Conservation (phyloP, 2,329 filamentous ascomycete genomes). For the Berkeleyomyces basicola region DNA sequence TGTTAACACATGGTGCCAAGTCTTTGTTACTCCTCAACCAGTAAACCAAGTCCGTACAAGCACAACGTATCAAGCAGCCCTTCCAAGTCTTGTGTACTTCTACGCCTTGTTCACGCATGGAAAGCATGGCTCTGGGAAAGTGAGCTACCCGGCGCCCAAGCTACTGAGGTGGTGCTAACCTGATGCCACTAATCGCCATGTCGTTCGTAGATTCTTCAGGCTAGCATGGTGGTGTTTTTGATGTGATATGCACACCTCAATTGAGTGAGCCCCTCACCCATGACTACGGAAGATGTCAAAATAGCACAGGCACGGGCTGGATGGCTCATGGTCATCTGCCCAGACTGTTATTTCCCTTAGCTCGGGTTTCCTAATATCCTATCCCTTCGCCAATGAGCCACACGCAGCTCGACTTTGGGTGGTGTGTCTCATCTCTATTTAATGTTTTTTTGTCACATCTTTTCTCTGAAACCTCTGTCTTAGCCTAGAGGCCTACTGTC, state of each 20-base stretch:
- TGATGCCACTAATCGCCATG: background rate
- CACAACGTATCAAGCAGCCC: too few species aligned
- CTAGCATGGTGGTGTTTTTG: background rate
- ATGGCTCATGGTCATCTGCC: too few species aligned
- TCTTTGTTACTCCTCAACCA: background rate
- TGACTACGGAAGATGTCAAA: too few species aligned
- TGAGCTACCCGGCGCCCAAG: background rate
- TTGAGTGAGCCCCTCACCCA: too few species aligned
- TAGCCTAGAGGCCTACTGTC: background rate
- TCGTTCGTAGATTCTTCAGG: background rate
- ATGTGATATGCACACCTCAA: too few species aligned
- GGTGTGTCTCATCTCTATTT: background rate
- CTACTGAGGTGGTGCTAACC: background rate
- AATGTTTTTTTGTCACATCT: background rate
- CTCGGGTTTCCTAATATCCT: background rate
- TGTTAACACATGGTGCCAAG: background rate
- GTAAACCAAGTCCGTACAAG: too few species aligned
- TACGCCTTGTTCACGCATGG: background rate
- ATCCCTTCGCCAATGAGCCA: background rate
- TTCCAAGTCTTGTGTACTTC: background rate
- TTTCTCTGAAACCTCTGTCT: background rate
- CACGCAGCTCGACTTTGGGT: too few species aligned
- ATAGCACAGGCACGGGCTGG: too few species aligned
- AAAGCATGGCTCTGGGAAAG: background rate
- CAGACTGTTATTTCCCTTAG: too few species aligned